These are phyloP conservation scores for Trypanosomatidae sp. DNA, from an alignment of 208 protist species.

Conservation along the genomic window DNA sequence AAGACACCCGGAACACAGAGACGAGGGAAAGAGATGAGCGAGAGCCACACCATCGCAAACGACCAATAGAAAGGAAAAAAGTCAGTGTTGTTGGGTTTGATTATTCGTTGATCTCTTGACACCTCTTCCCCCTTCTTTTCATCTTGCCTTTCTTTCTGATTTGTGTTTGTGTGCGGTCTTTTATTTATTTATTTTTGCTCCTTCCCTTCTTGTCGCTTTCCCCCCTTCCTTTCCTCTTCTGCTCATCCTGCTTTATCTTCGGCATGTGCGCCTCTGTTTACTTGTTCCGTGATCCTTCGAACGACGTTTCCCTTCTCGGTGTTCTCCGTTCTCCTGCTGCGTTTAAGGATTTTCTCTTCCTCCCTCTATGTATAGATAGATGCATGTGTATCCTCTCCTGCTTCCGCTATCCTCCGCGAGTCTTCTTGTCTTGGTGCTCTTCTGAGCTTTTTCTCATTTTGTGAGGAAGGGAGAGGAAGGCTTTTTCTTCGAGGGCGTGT, in stretches of 20 bases:
- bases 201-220: not conserved
- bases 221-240: not conserved
- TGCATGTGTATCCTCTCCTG: not conserved
- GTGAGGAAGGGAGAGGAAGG: no score
- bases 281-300: no score
- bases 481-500: no score
- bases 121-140: not conserved
- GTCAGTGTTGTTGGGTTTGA: not conserved
- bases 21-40: not conserved
- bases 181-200: not conserved
- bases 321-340: not conserved
- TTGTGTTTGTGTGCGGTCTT: not conserved
- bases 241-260: not conserved
- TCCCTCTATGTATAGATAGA: not conserved
- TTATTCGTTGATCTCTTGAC: not conserved
- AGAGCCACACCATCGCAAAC: not conserved
- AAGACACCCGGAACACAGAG: not conserved
- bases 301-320: conserved; percentile 7
- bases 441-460: conserved; percentile 15
- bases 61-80: not conserved
- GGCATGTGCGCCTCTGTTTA: not conserved
- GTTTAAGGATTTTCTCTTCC: conserved; percentile 7
- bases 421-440: conserved; percentile 9
- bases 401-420: not conserved
- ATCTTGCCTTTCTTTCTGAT: conserved; percentile 4